Base-by-base conservation (phyloP, 371 early-diverging fungal species). In the Blakeslea trispora region DNA sequence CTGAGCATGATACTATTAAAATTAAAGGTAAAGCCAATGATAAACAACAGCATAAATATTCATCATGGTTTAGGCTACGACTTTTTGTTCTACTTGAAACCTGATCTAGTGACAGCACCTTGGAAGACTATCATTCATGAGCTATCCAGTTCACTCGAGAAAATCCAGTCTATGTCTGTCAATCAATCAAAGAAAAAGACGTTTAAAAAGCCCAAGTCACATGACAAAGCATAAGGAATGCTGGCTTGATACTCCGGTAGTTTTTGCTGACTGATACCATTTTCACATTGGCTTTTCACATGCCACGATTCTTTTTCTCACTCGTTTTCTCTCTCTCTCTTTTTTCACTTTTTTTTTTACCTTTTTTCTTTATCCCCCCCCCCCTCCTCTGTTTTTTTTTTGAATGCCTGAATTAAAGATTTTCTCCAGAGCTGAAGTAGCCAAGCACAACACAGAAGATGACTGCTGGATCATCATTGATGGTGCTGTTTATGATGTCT, bases 381-480 rank as follows among this genome's bases (percentile, higher is more conserved):
- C 40, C 53, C 24, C 22, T 45, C 46, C 34, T 23, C 50, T 53
- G 34, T 32, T 41, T 24, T 41, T 57, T 48, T 18, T 55, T 55
- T 62, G 6, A 21, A 74, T 75, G 75, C 61, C 75, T 28, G 71
- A 63, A 55, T 48, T 72, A n/a, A 72, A 73, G 43, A 45, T 54
- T n/a, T 82, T 61, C 56, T 85, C 91, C 3, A 78, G 81, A 57
- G 86, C 84, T 19, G 91, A 96, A 59, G 81, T 99, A n/a, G 74
- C 85, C 14, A 70, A 81, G 65, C 97, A 98, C 69, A 82, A 82
- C 40, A 75, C 75, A 54, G 72, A 78, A 56, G 80, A 84, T 28
- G 95, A 95, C 62, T 74, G 85, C 60, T 99, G 98, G 98, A 91
- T 96, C 67, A 87, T 91, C 42, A 77, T 95, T 42, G 72, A 79